Base-by-base conservation (phyloP, 2,329 filamentous ascomycete genomes). In the Colletotrichum simmondsii region DNA sequence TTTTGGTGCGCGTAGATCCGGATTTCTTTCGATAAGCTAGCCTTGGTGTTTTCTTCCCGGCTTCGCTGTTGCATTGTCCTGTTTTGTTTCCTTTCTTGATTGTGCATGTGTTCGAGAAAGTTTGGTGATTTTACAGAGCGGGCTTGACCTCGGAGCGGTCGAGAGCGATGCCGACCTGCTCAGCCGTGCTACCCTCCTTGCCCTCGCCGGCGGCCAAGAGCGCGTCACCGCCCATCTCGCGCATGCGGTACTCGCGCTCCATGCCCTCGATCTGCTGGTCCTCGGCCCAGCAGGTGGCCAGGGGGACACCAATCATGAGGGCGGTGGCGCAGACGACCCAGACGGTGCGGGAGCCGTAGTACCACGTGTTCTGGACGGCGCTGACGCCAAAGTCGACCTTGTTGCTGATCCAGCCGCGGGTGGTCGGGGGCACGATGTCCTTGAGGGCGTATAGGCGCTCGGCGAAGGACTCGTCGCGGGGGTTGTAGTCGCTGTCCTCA, bases 261-360 rank as follows among this genome's bases (percentile, higher is more conserved):
- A 98, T 97, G 87, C 98, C 96, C 76, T 96, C 89, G 82, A 97
- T 92, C 87, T 98, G 94, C 89, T 98, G 95, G 88, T 99, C 97
- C 88, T 99, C 97, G 75, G 93, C 92, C 82, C 95, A 96, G 71
- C 95, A 96, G 77, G 99, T 88, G 72, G 95, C 95, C 88, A 95
- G 98, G 68, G 97, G 97, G 64, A 98, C 95, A 78, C 95, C 95
- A 75, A 98, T 86, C 81, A 99, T 87, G 80, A 99, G 90, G 73
- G 94, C 95, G 74, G 93, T 95, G 76, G 95, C 98, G 84, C 92
- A 95, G 72, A 99, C 87, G 68, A 98, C 92, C 95, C 95, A 99
- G 77, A 97, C 87, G 68, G 94, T 91, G 87, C 96, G 97, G 46
- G 68, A 74, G 78, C 96, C 95, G 78, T 93, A 90, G 82, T 97